phyloP scores from a whole-genome alignment of 257 asterid genomes.

The Solanum pennellii region DNA sequence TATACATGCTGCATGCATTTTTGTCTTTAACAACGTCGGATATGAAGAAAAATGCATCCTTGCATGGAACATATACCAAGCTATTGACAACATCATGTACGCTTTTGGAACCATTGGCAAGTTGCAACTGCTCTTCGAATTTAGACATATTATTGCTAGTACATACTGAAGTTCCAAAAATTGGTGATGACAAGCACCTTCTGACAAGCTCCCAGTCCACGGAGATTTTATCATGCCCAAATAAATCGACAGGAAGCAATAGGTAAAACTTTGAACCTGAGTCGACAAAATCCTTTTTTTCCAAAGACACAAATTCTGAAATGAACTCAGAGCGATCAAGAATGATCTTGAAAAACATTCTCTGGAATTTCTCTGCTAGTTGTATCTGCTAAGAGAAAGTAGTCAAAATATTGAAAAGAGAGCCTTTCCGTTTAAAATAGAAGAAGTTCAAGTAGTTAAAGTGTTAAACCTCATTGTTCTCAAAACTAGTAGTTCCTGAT shows the following conservation, averaged over 20 bases:
- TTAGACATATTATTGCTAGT: slow-evolving; percentile 21
- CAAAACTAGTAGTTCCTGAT: slow-evolving; percentile 47
- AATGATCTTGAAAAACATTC: slow-evolving; percentile 65
- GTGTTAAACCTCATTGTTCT: slow-evolving; percentile 49
- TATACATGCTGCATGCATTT: slow-evolving; percentile 42
- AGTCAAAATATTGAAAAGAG: not conserved
- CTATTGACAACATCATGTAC: slow-evolving; percentile 51
- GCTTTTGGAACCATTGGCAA: slow-evolving; percentile 58
- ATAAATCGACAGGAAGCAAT: slow-evolving; percentile 57
- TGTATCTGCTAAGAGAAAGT: slow-evolving; percentile 38
- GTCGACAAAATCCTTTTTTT: slow-evolving; percentile 21
- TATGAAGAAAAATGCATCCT: slow-evolving; percentile 55
- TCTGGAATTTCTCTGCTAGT: slow-evolving; percentile 71
- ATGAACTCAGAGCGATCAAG: slow-evolving; percentile 62
- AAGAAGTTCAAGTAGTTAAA: not conserved
- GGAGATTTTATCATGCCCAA: slow-evolving; percentile 30
- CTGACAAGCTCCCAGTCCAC: slow-evolving; percentile 74
- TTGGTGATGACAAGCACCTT: slow-evolving; percentile 80
- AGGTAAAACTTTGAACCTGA: slow-evolving; percentile 59
- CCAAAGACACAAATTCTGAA: slow-evolving; percentile 53
- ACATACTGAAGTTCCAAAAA: slow-evolving; percentile 35
- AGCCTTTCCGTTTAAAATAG: slow-evolving; percentile 2
- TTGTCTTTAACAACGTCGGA: slow-evolving; percentile 45
- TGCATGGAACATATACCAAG: slow-evolving; percentile 84
- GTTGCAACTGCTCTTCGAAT: slow-evolving; percentile 34